Base-by-base conservation (phyloP, 1,139 yeast genomes). In the Taphrina sp. region DNA sequence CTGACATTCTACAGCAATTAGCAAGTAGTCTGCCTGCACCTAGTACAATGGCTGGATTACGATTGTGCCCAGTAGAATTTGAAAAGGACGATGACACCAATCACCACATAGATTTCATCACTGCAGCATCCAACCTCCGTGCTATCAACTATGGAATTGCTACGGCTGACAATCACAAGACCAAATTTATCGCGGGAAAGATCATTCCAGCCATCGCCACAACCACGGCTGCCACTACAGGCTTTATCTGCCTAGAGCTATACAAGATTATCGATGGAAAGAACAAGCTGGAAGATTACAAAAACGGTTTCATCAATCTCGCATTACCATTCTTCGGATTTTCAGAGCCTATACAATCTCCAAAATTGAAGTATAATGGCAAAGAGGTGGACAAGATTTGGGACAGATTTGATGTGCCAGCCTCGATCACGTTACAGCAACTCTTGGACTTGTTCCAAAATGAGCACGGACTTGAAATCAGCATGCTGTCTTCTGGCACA, bases 51-150 rank as follows among this genome's bases (percentile, higher is more conserved):
- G 95, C 94, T 2, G 96, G 96, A 0, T 89, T 84, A 73, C 79
- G 95, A 67, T 76, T 92, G 65, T 75, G 68, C 37, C 94, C 96
- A 20, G 92, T 85, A 54, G 97, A 90, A 65, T 94, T 92, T 68
- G 99, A 92, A 72, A 92, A 92, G 73, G 99, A 92, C 72, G 98
- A 92, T 70, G 99, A 92, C 67, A 74, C 95, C 12, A 92, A 94
- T 70, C 95, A 88, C 67, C 98, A 94, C 71, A 92, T 92, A 66
- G 95, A 90, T 68, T 92, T 94, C 70, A 94, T 92, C 64, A 76
- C 94, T n/a, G 95, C 98, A 16, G 95, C 96, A 22, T 90, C 97
- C 2, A 92, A 92, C 70, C 81, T 95, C 71, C 82, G 99, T 70
- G 99, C 99, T 29, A 75, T 82, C 70, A 92, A 90, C 72, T 92